Evolutionary conservation across 345 rosid genomes (phyloP).

Genomic region (Acer yangbiense): DNA sequence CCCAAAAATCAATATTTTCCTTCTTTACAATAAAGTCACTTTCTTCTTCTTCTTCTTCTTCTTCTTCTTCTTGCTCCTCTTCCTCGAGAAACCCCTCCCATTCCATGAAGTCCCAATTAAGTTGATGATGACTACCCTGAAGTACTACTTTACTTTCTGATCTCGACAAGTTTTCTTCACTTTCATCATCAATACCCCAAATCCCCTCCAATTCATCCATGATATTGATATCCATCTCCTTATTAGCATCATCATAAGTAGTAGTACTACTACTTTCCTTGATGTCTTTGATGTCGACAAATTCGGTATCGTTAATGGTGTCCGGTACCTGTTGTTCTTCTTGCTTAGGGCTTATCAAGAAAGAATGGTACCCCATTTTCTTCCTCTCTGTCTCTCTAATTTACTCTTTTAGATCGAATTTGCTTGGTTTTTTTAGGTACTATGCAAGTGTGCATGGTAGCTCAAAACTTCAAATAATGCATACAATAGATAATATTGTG

Average conservation of each 20-base stretch:
- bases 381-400: not conserved
- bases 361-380: conserved; percentile 35
- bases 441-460: not conserved
- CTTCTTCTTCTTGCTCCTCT: conserved; percentile 32
- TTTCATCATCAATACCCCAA: conserved; percentile 24
- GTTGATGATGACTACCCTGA: conserved; percentile 1
- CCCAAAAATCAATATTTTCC: conserved; percentile 35
- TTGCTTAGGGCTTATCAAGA: conserved; percentile 43
- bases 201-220: conserved; percentile 36
- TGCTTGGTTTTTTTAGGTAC: not conserved
- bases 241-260: not conserved
- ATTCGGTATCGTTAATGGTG: not conserved
- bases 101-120: conserved; percentile 44
- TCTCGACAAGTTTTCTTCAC: conserved; percentile 22
- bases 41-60: conserved; percentile 17
- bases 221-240: conserved; percentile 20
- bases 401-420: not conserved
- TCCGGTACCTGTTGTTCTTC: conserved; percentile 44
- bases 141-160: not conserved
- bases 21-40: conserved; percentile 23
- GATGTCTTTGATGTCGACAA: conserved; percentile 17
- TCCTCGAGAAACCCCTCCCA: conserved; percentile 35
- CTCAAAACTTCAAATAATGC: not conserved
- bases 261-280: not conserved
- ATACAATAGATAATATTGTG: not conserved